Conservation (phyloP, 1,139 yeast species). For the Hyphopichia pseudoburtonii region DNA sequence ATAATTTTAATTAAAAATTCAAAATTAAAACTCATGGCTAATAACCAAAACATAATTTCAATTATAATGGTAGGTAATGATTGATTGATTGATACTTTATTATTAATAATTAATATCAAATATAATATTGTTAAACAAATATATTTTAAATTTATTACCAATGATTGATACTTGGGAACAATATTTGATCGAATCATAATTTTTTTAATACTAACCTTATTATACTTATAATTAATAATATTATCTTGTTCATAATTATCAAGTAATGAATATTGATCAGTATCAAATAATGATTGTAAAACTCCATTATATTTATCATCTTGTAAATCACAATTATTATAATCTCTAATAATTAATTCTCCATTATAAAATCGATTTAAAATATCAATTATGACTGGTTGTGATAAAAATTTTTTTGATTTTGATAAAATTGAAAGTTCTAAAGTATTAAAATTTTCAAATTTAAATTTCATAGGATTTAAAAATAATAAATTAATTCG, state of each 20-base stretch:
- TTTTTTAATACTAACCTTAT: slow-evolving; percentile 28
- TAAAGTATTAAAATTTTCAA: slow-evolving; percentile 41
- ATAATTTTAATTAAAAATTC: slow-evolving; percentile 40
- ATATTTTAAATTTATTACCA: slow-evolving; percentile 40
- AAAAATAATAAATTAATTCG: slow-evolving; percentile 44
- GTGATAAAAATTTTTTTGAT: slow-evolving; percentile 55
- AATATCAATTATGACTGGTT: slow-evolving; percentile 53
- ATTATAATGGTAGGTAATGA: slow-evolving; percentile 6
- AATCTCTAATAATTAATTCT: slow-evolving; percentile 29
- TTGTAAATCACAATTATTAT: slow-evolving; percentile 4
- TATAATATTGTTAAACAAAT: slow-evolving; percentile 33
- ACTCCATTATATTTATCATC: slow-evolving; percentile 7
- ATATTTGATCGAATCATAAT: slow-evolving; percentile 31
- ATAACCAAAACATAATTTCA: slow-evolving; percentile 33
- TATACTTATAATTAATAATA: slow-evolving; percentile 38
- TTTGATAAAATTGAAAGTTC: slow-evolving; percentile 56
- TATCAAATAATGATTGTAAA: neutral
- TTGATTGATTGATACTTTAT: slow-evolving; percentile 10
- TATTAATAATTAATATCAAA: slow-evolving; percentile 29
- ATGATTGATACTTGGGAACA: slow-evolving; percentile 46
- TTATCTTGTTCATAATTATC: slow-evolving; percentile 17
- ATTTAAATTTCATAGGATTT: slow-evolving; percentile 34
- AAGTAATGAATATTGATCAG: slow-evolving; percentile 20
- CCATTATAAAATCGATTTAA: slow-evolving; percentile 58
- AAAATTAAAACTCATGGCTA: slow-evolving; percentile 37